Conservation (phyloP, 1,284 basidiomycete species). For the Apiotrichum gracile region DNA sequence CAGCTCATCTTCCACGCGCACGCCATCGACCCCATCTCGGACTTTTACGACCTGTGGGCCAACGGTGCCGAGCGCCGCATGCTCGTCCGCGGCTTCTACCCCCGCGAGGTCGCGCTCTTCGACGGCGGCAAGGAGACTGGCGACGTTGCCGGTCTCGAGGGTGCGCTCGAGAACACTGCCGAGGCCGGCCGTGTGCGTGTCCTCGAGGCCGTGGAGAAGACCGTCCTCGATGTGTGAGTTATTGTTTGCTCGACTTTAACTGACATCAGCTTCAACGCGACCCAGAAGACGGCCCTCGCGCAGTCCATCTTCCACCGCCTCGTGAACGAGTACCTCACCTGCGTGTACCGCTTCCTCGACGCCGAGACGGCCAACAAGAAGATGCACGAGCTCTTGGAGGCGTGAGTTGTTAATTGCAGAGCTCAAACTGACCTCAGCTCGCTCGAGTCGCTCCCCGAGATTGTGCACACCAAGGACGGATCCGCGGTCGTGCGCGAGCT, state of each 20-base stretch:
- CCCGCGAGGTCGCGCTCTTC: slow-evolving; percentile 74
- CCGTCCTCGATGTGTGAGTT: slow-evolving; percentile 66
- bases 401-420: slow-evolving; percentile 18
- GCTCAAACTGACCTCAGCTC: slow-evolving; percentile 50
- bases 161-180: slow-evolving; percentile 60
- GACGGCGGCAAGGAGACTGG: slow-evolving; percentile 55
- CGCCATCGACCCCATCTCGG: slow-evolving; percentile 71
- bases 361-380: slow-evolving; percentile 42
- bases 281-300: slow-evolving; percentile 77
- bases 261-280: slow-evolving; percentile 67
- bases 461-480: slow-evolving; percentile 86
- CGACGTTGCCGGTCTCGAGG: slow-evolving; percentile 54
- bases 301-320: slow-evolving; percentile 79
- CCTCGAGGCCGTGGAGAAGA: slow-evolving; percentile 63
- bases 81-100: slow-evolving; percentile 78
- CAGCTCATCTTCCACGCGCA: slow-evolving; percentile 74
- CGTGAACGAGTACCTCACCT: slow-evolving; percentile 45
- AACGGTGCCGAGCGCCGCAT: slow-evolving; percentile 74
- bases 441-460: slow-evolving; percentile 75
- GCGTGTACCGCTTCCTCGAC: slow-evolving; percentile 40
- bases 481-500: slow-evolving; percentile 77
- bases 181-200: slow-evolving; percentile 62
- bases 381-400: slow-evolving; percentile 45
- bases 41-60: slow-evolving; percentile 76
- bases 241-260: neutral